A percentile compares a stretch with the other conserved stretches of the same genome.
Conservation (phyloP, 768 basidiomycete species). For the Hortiboletus campestris region DNA sequence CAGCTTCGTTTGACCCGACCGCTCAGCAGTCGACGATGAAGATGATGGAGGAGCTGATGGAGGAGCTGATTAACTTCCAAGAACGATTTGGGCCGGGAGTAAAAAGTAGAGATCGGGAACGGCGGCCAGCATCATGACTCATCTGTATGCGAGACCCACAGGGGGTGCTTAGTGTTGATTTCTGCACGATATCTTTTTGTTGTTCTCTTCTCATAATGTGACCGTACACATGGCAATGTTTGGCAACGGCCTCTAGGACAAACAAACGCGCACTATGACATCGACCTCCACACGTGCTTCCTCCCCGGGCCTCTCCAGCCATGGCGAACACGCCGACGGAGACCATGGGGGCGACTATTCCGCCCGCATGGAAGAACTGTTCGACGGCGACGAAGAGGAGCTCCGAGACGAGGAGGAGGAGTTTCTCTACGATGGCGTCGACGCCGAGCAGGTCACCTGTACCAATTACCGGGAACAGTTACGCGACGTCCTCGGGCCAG, state of each 20-base stretch:
- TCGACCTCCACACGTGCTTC: background rate
- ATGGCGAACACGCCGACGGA: constrained; percentile 22
- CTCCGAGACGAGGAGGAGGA: constrained; percentile 55
- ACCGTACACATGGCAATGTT: constrained; percentile 24
- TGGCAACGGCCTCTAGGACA: constrained; percentile 26
- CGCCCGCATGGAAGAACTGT: constrained; percentile 26
- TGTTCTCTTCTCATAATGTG: background rate
- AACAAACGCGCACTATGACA: constrained; percentile 17
- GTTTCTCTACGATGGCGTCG: constrained; percentile 74
- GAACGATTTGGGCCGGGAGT: constrained; percentile 73
- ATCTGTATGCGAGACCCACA: constrained; percentile 5
- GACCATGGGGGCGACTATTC: constrained; percentile 27
- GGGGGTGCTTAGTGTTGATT: constrained; percentile 7
- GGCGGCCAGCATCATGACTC: constrained; percentile 39
- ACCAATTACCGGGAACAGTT: constrained; percentile 66
- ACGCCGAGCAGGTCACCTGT: constrained; percentile 45
- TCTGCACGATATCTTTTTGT: constrained; percentile 15
- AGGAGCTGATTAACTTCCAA: constrained; percentile 85
- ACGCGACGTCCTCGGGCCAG: constrained; percentile 68
- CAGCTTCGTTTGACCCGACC: constrained; percentile 3
- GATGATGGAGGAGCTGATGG: constrained; percentile 89
- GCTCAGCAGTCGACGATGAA: constrained; percentile 55
- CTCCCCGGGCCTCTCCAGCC: constrained; percentile 15
- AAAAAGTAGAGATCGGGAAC: constrained; percentile 52
- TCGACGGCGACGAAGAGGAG: constrained; percentile 42